Evolutionary conservation across 768 basidiomycete genomes (phyloP).

Genomic region (Rhodocollybia butyracea): DNA sequence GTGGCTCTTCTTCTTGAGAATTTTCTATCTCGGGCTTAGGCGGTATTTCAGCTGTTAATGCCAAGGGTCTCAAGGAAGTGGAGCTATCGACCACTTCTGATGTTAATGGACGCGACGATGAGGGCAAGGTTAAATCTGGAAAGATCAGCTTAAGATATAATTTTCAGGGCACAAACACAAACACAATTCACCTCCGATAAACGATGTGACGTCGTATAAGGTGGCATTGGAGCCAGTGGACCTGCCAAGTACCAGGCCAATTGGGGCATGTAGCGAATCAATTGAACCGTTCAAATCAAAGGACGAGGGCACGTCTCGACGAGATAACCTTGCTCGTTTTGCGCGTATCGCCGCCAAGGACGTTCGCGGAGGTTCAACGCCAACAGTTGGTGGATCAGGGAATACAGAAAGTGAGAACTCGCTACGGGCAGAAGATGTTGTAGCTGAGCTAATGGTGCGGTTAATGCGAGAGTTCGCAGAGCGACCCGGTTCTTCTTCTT

Average conservation of each 20-base stretch:
- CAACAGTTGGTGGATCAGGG: constrained; percentile 53
- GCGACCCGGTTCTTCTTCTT: neutral
- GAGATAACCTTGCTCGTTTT: neutral
- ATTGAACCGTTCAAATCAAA: neutral
- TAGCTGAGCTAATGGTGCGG: neutral
- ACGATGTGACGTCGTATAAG: constrained; percentile 72
- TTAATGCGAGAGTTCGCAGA: neutral
- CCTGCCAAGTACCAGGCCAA: constrained; percentile 12
- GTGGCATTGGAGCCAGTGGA: constrained; percentile 42
- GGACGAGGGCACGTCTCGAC: constrained; percentile 2
- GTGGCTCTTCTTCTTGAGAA: too few species aligned
- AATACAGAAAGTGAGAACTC: constrained; percentile 75
- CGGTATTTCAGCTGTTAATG: too few species aligned
- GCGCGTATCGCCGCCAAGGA: neutral
- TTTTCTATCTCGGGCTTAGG: too few species aligned
- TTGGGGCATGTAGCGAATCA: constrained; percentile 10
- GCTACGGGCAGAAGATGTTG: constrained; percentile 22
- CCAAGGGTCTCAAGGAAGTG: neutral
- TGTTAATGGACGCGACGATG: neutral
- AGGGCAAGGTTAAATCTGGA: neutral
- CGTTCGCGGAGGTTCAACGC: constrained; percentile 4
- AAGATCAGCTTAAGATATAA: neutral
- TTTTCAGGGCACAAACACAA: neutral
- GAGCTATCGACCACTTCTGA: constrained; percentile 21
- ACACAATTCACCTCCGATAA: constrained; percentile 48